Percentiles rank a stretch among this genome's conserved stretches.
These are phyloP conservation scores for Mytilinidion resinicola DNA, from an alignment of 495 filamentous ascomycete genomes.

Conservation along the genomic window DNA sequence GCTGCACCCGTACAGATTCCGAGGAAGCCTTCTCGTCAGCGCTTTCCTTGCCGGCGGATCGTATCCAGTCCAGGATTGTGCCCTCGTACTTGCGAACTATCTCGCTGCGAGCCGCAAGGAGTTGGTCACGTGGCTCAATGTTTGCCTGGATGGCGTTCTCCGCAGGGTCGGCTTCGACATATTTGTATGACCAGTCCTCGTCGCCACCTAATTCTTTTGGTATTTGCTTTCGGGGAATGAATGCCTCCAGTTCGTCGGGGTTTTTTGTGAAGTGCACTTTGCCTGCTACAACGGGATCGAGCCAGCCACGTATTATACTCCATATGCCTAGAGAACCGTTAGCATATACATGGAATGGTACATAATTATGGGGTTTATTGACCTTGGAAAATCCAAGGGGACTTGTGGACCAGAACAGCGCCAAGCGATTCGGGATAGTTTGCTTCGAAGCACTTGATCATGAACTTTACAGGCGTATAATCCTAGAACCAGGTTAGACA, in stretches of 20 bases:
- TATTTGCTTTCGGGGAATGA: conserved; percentile 65
- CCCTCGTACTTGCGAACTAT: conserved; percentile 66
- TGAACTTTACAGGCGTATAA: conserved; percentile 93
- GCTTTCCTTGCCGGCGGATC: conserved; percentile 22
- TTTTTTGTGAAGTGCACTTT: conserved; percentile 95
- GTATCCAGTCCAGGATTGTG: conserved; percentile 64
- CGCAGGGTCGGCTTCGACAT: conserved; percentile 63
- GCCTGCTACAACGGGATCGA: conserved; percentile 89
- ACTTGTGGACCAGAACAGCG: conserved; percentile 90
- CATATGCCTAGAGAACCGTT: conserved; percentile 31
- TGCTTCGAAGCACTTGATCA: conserved; percentile 99
- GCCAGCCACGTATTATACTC: conserved; percentile 91
- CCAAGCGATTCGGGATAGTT: conserved; percentile 95
- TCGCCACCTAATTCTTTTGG: conserved; percentile 73
- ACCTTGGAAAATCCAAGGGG: conserved; percentile 95
- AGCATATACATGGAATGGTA: conserved; percentile 36
- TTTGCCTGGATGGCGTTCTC: conserved; percentile 74
- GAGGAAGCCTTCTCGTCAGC: conserved; percentile 9
- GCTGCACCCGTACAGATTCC: conserved; percentile 38
- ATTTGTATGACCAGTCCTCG: conserved; percentile 75
- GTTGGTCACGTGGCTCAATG: conserved; percentile 49
- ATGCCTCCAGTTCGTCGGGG: conserved; percentile 68
- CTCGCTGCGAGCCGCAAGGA: conserved; percentile 53
- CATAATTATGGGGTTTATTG: conserved; percentile 39
- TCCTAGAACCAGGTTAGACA: conserved; percentile 48